Conservation (phyloP, 2,329 filamentous ascomycete species). For the Trichophyton simii region DNA sequence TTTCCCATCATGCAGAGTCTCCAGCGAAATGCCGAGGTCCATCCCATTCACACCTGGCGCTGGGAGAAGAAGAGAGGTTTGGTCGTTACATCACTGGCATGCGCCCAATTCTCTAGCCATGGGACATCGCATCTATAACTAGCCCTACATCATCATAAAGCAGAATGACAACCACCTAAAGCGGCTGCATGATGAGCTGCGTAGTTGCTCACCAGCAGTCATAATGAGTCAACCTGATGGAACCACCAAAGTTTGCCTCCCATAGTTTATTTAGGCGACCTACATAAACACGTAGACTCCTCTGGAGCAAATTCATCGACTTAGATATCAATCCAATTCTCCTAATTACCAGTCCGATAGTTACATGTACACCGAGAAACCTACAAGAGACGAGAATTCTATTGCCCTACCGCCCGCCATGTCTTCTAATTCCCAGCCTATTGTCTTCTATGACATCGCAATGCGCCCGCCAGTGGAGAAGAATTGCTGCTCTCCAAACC, state of each 20-base stretch:
- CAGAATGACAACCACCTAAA: neutral
- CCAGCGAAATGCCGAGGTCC: too few relatives aligned
- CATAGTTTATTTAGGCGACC: too few relatives aligned
- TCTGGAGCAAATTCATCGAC: neutral
- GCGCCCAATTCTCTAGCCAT: neutral
- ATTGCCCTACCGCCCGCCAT: neutral
- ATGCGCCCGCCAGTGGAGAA: slow-evolving; percentile 20
- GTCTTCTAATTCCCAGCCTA: slow-evolving; percentile 10
- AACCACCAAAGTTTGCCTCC: too few relatives aligned
- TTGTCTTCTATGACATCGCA: slow-evolving; percentile 40
- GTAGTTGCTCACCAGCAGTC: neutral
- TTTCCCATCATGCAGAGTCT: too few relatives aligned
- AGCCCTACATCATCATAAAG: too few relatives aligned
- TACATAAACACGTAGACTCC: neutral
- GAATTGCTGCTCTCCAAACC: slow-evolving; percentile 34
- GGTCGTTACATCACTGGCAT: too few relatives aligned
- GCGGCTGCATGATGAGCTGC: neutral
- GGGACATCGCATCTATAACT: neutral
- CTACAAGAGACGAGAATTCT: neutral
- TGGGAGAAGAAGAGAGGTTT: too few relatives aligned
- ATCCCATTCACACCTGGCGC: too few relatives aligned
- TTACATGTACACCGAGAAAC: neutral
- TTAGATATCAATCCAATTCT: neutral
- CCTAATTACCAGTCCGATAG: neutral
- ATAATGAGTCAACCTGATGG: neutral